Conservation (phyloP, 2,329 filamentous ascomycete species). For the Didymella keratinophila region DNA sequence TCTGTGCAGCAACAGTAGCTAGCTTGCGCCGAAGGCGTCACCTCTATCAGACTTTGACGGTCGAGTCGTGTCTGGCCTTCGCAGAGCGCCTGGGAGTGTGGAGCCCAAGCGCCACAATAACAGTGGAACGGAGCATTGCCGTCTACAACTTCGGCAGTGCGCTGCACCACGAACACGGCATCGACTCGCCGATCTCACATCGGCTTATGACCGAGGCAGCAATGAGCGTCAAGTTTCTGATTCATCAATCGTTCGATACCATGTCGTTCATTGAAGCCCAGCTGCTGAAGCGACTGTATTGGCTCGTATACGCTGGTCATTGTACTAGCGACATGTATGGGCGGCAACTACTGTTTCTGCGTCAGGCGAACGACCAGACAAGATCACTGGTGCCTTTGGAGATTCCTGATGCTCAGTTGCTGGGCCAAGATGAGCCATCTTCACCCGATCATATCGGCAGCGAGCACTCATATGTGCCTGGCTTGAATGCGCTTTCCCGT, state of each 20-base stretch:
- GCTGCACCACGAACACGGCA: slow-evolving; percentile 23
- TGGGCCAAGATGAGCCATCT: slow-evolving; percentile 7
- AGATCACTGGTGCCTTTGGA: slow-evolving; percentile 25
- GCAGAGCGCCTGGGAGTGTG: slow-evolving; percentile 26
- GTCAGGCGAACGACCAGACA: slow-evolving; percentile 26
- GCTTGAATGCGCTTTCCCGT: slow-evolving; percentile 29
- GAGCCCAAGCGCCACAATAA: slow-evolving; percentile 20
- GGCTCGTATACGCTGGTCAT: slow-evolving; percentile 30
- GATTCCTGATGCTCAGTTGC: slow-evolving; percentile 22
- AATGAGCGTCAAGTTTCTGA: slow-evolving; percentile 25
- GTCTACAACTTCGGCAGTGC: slow-evolving; percentile 32
- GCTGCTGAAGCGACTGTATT: slow-evolving; percentile 30
- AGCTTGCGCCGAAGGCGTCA: slow-evolving; percentile 26
- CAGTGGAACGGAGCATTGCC: slow-evolving; percentile 24
- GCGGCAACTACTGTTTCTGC: slow-evolving; percentile 23
- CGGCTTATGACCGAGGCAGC: slow-evolving; percentile 24
- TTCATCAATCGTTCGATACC: slow-evolving; percentile 20
- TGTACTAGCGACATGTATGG: slow-evolving; percentile 33
- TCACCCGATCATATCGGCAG: neutral
- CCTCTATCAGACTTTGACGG: slow-evolving; percentile 25
- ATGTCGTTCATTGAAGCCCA: slow-evolving; percentile 27
- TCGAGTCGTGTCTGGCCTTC: slow-evolving; percentile 26
- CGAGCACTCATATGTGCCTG: slow-evolving; percentile 25
- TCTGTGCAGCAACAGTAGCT: slow-evolving; percentile 31
- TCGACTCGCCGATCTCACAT: slow-evolving; percentile 24